Base-by-base conservation (phyloP, 2,329 filamentous ascomycete genomes). In the Fusarium sp. region DNA sequence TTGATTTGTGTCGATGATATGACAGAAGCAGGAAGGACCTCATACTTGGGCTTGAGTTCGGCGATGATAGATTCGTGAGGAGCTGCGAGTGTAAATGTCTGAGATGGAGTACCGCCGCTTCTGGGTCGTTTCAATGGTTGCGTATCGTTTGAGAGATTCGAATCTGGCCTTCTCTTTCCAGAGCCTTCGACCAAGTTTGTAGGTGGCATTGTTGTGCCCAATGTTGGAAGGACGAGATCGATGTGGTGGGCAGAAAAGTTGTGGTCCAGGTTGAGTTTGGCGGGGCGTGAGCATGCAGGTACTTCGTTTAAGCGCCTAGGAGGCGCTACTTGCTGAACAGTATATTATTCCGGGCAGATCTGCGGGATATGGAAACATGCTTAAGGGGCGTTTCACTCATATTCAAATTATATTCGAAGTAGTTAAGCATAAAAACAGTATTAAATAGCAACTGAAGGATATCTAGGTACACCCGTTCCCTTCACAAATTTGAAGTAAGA, bases 1-100 rank as follows among this genome's bases (percentile, higher is more conserved):
- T 81, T 80, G 62, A 91, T 90, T 72, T 85, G 83, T 6, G 88
- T 84, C 3, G 88, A 89, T 4, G 88, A 87, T 38, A 89, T 83
- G 44, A 90, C 83, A 20, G 84, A 87, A 53, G 85, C 80, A 2
- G 83, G 72, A 34, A 84, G 83, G 52, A 89, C 76, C 46, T 86
- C 80, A 76, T 85, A 84, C 53, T 82, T 83, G 5, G 78, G 67
- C 20, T 76, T 75, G 18, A 89, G 80, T 52, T 83, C 79, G 26
- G 75, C 71, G 57, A 84, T 74, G n/a, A 85, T 72, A 11, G 79
- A 72, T 58, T 81, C 80, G 73, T 83, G 79, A 23, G 84, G 80
- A 12, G 72, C 75, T 64, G 74, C 69, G 31, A 81, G 75, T 49
- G 73, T 55, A 9, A 67, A 31, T 16, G 46, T 65, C 49, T 60